phyloP scores from a whole-genome alignment of 805 yeast species.

The Cyberlindnera sargentensis region DNA sequence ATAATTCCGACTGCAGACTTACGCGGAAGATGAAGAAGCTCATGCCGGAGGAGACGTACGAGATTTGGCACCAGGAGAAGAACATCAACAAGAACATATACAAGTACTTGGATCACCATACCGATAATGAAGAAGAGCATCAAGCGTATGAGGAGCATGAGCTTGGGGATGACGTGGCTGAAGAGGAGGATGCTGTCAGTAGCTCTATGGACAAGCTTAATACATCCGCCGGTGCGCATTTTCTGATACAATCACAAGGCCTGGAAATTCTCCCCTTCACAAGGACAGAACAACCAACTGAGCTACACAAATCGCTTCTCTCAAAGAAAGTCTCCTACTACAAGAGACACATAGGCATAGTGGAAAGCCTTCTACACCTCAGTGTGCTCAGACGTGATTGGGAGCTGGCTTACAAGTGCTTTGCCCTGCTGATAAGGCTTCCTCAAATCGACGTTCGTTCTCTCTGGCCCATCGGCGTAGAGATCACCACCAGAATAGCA shows the following conservation, averaged over 20 bases:
- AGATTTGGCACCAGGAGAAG: slow-evolving; percentile 17
- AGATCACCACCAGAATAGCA: slow-evolving; percentile 32
- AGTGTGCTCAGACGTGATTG: slow-evolving; percentile 44
- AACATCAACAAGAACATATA: slow-evolving; percentile 8
- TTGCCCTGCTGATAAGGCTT: slow-evolving; percentile 41
- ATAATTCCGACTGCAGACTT: not conserved
- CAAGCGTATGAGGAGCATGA: not conserved
- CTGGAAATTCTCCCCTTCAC: slow-evolving; percentile 12
- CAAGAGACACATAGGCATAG: slow-evolving; percentile 5
- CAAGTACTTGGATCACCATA: not conserved
- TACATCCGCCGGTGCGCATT: not conserved
- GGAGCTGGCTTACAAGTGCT: slow-evolving; percentile 47
- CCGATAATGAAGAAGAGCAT: not conserved
- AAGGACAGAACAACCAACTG: not conserved
- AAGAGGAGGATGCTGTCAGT: slow-evolving; percentile 13
- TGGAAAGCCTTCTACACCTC: slow-evolving; percentile 32
- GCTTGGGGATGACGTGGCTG: not conserved
- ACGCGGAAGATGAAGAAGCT: not conserved
- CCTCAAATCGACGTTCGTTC: slow-evolving; percentile 45
- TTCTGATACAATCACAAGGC: slow-evolving; percentile 3
- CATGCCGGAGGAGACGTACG: slow-evolving; percentile 18
- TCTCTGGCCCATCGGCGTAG: slow-evolving; percentile 60
- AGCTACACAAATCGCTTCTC: not conserved
- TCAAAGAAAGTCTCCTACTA: slow-evolving; percentile 2
- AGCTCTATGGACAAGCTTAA: not conserved